phyloP scores from a whole-genome alignment of 495 filamentous ascomycete genomes.

The Penicillium canariense region DNA sequence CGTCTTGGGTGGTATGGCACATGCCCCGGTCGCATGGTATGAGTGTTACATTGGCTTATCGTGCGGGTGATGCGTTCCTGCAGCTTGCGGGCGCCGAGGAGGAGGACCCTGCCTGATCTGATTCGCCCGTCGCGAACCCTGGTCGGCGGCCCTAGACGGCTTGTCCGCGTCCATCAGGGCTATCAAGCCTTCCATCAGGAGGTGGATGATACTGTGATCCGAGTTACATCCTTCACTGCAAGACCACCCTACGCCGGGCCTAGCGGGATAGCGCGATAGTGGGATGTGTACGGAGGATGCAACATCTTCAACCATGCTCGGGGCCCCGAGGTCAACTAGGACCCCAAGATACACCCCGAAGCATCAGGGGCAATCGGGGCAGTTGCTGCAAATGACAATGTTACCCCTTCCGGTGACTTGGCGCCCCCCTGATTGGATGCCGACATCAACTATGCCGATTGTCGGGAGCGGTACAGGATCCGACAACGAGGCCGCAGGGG shows the following conservation, averaged over 20 bases:
- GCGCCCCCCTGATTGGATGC: background rate
- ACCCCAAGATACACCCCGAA: constrained; percentile 4
- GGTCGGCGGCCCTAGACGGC: background rate
- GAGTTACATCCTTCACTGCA: constrained; percentile 10
- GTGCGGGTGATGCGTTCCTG: constrained; percentile 21
- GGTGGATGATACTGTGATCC: background rate
- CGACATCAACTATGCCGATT: background rate
- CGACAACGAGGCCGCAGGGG: background rate
- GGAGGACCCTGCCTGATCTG: background rate
- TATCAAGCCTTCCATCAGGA: background rate
- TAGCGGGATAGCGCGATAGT: too few relatives aligned
- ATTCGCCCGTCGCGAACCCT: background rate
- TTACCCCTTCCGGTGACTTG: constrained; percentile 8
- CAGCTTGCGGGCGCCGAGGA: constrained; percentile 2
- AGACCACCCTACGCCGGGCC: background rate
- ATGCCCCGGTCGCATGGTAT: constrained; percentile 25
- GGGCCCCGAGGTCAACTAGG: background rate
- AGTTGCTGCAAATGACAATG: constrained; percentile 14
- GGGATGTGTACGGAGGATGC: background rate
- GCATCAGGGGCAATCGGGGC: background rate
- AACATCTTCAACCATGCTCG: background rate
- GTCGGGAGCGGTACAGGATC: background rate
- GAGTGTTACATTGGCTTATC: constrained; percentile 21
- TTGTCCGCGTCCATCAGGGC: background rate
- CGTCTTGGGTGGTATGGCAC: constrained; percentile 15